phyloP scores from a whole-genome alignment of 768 basidiomycete genomes.

The Rhodosporidiobolus sp. region DNA sequence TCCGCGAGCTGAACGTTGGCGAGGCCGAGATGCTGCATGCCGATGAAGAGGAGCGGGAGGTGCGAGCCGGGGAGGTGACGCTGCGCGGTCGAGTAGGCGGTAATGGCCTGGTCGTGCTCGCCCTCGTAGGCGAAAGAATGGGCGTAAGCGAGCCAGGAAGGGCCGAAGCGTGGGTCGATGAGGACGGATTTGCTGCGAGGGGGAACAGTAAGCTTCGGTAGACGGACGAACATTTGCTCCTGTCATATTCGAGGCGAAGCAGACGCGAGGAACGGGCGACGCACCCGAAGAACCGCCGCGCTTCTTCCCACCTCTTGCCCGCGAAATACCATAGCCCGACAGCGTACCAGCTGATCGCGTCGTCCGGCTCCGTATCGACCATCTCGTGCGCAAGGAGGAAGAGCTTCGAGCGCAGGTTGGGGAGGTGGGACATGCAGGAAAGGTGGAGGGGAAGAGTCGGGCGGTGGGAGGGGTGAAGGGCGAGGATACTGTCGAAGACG shows the following conservation, averaged over 20 bases:
- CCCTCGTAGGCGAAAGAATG: conserved; percentile 96
- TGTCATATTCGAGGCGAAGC: neutral
- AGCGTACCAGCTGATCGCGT: conserved; percentile 94
- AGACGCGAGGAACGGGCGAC: conserved; percentile 23
- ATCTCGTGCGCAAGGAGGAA: conserved; percentile 96
- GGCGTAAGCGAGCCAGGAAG: conserved; percentile 96
- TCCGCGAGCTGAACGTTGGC: conserved; percentile 76
- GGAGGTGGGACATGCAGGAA: conserved; percentile 95
- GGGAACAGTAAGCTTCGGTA: too few species aligned
- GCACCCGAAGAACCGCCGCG: conserved; percentile 90
- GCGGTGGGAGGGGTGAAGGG: conserved; percentile 77
- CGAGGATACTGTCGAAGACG: conserved; percentile 64
- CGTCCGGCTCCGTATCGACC: conserved; percentile 88
- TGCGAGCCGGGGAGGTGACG: conserved; percentile 97
- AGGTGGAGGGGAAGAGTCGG: conserved; percentile 90
- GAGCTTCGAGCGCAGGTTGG: conserved; percentile 82
- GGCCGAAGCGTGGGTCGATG: conserved; percentile 93
- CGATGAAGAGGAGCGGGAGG: conserved; percentile 88
- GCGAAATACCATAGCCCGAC: conserved; percentile 96
- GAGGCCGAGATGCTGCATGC: conserved; percentile 95
- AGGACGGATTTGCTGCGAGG: conserved; percentile 79
- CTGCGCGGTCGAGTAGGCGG: conserved; percentile 94
- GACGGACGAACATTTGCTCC: too few species aligned
- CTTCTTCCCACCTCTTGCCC: conserved; percentile 80
- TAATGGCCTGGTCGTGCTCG: conserved; percentile 97